phyloP scores from a whole-genome alignment of 73 alveolate species.

The Paramecium tetraurelia region DNA sequence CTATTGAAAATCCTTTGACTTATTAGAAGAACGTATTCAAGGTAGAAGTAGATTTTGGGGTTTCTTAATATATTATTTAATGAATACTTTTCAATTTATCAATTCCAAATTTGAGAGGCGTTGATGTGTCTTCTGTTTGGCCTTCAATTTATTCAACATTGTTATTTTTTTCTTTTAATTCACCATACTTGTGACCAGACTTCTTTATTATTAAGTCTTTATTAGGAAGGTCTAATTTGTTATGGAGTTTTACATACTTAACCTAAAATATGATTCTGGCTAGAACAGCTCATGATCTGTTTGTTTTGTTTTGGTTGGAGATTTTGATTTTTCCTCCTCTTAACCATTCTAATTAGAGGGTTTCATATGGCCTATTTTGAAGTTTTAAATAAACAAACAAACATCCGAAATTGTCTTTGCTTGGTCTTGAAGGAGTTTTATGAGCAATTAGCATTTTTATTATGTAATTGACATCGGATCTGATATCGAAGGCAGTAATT shows the following conservation, averaged over 20 bases:
- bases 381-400: not conserved
- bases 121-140: not conserved
- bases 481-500: constrained; percentile 25
- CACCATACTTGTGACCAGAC: not conserved
- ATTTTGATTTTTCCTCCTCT: not conserved
- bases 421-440: not conserved
- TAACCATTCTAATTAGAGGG: not conserved
- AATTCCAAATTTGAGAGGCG: not conserved
- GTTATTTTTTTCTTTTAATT: not conserved
- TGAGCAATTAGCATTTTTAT: not conserved
- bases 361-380: not conserved
- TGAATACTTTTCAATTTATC: not conserved
- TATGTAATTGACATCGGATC: constrained; percentile 25
- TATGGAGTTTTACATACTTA: not conserved
- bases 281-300: not conserved
- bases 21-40: not conserved
- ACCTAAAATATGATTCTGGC: constrained; percentile 4
- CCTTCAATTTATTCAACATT: not conserved
- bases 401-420: not conserved
- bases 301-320: not conserved
- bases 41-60: not conserved
- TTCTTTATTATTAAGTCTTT: constrained; percentile 13
- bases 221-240: not conserved
- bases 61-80: not conserved
- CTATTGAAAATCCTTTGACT: not conserved